Evolutionary conservation across 768 basidiomycete genomes (phyloP).

Genomic region (Lactifluus hygrophoroides): DNA sequence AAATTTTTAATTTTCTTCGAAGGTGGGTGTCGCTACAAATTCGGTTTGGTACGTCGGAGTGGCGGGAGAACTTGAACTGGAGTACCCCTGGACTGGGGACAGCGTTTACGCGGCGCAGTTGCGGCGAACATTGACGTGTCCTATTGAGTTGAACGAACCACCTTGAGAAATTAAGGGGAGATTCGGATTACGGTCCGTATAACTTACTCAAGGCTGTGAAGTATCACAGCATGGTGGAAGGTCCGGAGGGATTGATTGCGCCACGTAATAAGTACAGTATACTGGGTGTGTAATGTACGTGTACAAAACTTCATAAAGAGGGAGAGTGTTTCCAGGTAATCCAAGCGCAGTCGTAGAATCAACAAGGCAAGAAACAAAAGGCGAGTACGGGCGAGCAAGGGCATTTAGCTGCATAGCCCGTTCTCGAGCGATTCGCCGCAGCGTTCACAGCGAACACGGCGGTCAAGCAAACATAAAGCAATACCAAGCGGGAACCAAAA

Average conservation of each 20-base stretch:
- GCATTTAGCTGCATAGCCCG: conserved; percentile 22
- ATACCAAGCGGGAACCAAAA: conserved; percentile 85
- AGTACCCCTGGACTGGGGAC: too few relatives aligned
- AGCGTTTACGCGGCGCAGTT: neutral
- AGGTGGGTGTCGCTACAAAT: neutral
- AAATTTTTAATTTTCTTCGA: too few relatives aligned
- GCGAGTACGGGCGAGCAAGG: neutral
- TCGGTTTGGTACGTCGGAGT: neutral
- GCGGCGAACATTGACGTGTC: neutral
- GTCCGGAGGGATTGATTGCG: neutral
- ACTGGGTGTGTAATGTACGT: neutral
- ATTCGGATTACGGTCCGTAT: neutral
- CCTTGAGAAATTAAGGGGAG: conserved; percentile 2
- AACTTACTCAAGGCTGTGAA: too few relatives aligned
- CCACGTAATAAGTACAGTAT: too few relatives aligned
- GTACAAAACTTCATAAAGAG: too few relatives aligned
- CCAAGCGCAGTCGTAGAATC: neutral
- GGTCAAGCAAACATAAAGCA: conserved; percentile 68
- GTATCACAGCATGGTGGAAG: too few relatives aligned
- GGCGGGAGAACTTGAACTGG: neutral
- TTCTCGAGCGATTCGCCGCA: conserved; percentile 35
- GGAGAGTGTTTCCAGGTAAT: too few relatives aligned
- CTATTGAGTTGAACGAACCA: too few relatives aligned
- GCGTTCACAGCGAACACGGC: conserved; percentile 53
- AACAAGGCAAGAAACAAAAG: neutral